Percentiles rank a stretch among this genome's conserved stretches.
phyloP scores from a whole-genome alignment of 2,329 filamentous ascomycete species.

The Rhynchosporium agropyri region DNA sequence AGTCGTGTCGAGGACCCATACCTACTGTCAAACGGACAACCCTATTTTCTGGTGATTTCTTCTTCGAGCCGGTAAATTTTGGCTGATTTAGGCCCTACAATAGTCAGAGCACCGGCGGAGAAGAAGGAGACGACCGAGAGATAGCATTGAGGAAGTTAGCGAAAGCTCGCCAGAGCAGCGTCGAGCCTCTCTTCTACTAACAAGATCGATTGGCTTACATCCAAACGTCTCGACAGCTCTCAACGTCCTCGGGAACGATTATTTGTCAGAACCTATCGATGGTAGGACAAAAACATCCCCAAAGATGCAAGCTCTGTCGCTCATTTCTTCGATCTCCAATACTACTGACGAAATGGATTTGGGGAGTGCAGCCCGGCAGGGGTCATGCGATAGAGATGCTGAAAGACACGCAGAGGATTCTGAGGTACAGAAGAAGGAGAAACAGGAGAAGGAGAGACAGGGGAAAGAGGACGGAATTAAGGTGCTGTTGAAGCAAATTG shows the following conservation, averaged over 20 bases:
- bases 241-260: background rate
- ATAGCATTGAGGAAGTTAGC: background rate
- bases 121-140: background rate
- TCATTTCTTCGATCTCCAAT: background rate
- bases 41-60: slow-evolving; percentile 1
- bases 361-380: background rate
- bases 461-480: slow-evolving; percentile 10
- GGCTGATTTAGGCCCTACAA: background rate
- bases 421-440: background rate
- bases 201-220: slow-evolving; percentile 1
- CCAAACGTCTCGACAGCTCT: background rate
- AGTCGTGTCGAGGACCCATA: background rate
- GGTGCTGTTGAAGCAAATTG: slow-evolving; percentile 11
- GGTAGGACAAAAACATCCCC: background rate
- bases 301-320: background rate
- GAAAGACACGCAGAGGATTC: slow-evolving; percentile 1
- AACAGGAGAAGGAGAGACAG: slow-evolving; percentile 15
- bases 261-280: background rate
- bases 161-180: background rate
- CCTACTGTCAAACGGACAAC: background rate
- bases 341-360: background rate
- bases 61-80: background rate
- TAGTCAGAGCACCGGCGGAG: background rate
- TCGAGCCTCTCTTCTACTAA: background rate
- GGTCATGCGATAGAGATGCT: slow-evolving; percentile 4